These are phyloP conservation scores for Lenzites betulinus DNA, from an alignment of 768 basidiomycete species.

Conservation along the genomic window DNA sequence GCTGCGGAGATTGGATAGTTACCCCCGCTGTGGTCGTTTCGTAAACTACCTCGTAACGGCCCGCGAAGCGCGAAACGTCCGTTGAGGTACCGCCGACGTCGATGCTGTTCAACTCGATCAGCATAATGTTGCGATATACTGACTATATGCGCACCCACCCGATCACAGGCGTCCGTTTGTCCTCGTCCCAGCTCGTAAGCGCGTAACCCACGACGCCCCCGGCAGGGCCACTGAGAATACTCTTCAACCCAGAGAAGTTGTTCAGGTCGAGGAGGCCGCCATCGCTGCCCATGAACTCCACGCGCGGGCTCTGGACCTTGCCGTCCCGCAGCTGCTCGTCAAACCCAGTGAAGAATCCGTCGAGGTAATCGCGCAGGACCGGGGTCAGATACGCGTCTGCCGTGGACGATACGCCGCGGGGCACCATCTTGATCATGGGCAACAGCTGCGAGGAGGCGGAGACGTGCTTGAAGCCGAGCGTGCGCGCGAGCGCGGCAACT, in stretches of 20 bases:
- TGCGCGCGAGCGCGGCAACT: slow-evolving; percentile 71
- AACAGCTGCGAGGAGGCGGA: slow-evolving; percentile 87
- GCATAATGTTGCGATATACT: too few species aligned
- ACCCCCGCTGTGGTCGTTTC: slow-evolving; percentile 96
- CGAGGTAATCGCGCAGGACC: slow-evolving; percentile 78
- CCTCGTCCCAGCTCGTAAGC: slow-evolving; percentile 85
- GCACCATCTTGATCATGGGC: slow-evolving; percentile 95
- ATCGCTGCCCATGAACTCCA: slow-evolving; percentile 97
- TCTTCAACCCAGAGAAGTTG: slow-evolving; percentile 92
- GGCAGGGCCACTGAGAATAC: slow-evolving; percentile 90
- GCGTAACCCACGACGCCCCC: slow-evolving; percentile 97
- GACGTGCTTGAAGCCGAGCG: slow-evolving; percentile 87
- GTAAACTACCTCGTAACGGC: slow-evolving; percentile 89
- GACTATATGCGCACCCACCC: slow-evolving; percentile 52
- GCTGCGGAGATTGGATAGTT: slow-evolving; percentile 87
- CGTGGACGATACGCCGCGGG: slow-evolving; percentile 88
- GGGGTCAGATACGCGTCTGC: slow-evolving; percentile 97
- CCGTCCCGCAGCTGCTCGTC: slow-evolving; percentile 72
- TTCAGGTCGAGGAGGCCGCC: slow-evolving; percentile 79
- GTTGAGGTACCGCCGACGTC: slow-evolving; percentile 97
- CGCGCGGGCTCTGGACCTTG: slow-evolving; percentile 58
- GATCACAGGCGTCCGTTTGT: slow-evolving; percentile 73
- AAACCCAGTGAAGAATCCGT: slow-evolving; percentile 90
- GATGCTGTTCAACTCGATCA: slow-evolving; percentile 46
- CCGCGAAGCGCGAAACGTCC: slow-evolving; percentile 92